Conservation (phyloP, 2,329 filamentous ascomycete species). For the Arthrocladium fulminans region DNA sequence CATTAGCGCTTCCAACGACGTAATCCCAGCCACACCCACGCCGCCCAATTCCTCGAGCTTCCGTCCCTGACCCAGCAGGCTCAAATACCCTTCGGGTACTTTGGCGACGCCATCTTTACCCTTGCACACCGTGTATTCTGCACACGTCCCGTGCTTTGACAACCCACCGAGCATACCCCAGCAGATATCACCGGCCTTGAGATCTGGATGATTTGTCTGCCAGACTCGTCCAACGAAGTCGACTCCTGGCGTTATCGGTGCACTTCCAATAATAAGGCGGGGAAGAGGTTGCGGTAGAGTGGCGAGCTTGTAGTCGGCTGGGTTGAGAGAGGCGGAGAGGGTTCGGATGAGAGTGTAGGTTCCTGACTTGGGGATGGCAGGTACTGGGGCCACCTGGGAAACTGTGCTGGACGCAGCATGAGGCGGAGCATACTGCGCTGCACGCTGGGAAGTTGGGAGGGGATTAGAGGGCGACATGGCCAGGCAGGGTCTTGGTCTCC, state of each 20-base stretch:
- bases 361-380: slow-evolving; percentile 29
- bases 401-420: slow-evolving; percentile 44
- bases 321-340: slow-evolving; percentile 47
- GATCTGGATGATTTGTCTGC: slow-evolving; percentile 25
- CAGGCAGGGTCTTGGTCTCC: too few relatives aligned
- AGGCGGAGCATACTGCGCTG: slow-evolving; percentile 33
- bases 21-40: slow-evolving; percentile 38
- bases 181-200: slow-evolving; percentile 35
- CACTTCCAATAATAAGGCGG: not conserved
- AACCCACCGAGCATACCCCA: slow-evolving; percentile 32
- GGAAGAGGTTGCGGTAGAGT: slow-evolving; percentile 30
- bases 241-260: slow-evolving; percentile 29
- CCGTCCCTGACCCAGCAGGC: slow-evolving; percentile 13
- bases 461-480: slow-evolving; percentile 34
- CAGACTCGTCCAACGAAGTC: slow-evolving; percentile 40
- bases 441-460: not conserved
- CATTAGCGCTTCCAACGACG: slow-evolving; percentile 38
- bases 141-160: slow-evolving; percentile 33
- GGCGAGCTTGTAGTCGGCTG: slow-evolving; percentile 53
- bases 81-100: slow-evolving; percentile 34
- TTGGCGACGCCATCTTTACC: slow-evolving; percentile 26
- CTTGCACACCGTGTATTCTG: slow-evolving; percentile 33
- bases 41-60: slow-evolving; percentile 31
- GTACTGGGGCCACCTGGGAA: slow-evolving; percentile 33
- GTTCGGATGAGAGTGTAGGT: slow-evolving; percentile 47